phyloP scores from a whole-genome alignment of 495 filamentous ascomycete species.

The Penicillium goetzii region DNA sequence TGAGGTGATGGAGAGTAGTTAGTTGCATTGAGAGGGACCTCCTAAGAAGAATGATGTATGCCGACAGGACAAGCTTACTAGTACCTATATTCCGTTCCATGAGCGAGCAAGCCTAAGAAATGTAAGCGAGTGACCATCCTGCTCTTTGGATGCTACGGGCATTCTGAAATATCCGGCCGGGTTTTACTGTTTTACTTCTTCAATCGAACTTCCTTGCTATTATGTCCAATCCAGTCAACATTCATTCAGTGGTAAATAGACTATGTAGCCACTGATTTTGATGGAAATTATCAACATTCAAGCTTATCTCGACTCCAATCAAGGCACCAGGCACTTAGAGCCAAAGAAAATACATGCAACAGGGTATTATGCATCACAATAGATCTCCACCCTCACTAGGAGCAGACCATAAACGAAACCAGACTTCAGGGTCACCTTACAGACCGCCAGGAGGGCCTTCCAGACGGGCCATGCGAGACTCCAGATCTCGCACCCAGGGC shows the following conservation, averaged over 20 bases:
- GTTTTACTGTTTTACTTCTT: no score
- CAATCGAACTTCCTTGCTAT: not conserved
- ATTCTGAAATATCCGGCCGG: no score
- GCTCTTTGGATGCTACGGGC: no score
- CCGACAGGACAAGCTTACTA: no score
- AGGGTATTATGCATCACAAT: slow-evolving; percentile 34
- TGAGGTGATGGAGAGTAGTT: not conserved
- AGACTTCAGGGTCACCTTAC: not conserved
- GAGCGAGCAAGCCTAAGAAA: not conserved
- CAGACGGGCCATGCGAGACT: slow-evolving; percentile 69
- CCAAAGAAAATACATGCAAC: slow-evolving; percentile 25
- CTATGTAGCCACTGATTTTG: not conserved
- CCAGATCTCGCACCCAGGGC: slow-evolving; percentile 86
- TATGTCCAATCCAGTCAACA: not conserved
- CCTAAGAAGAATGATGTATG: no score
- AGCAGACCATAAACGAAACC: slow-evolving; percentile 12
- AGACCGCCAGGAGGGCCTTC: slow-evolving; percentile 25
- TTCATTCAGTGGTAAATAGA: not conserved
- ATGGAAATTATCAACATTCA: slow-evolving; percentile 13
- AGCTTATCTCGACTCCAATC: slow-evolving; percentile 8
- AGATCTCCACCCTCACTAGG: slow-evolving; percentile 4
- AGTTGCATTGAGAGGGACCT: no score
- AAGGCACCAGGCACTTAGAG: slow-evolving; percentile 12
- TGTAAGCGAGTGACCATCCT: not conserved
- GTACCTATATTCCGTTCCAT: no score